A percentile compares a stretch with the other conserved stretches of the same genome.
Evolutionary conservation across 1,139 yeast genomes (phyloP).

Genomic region (Oligophagozyma castellii): DNA sequence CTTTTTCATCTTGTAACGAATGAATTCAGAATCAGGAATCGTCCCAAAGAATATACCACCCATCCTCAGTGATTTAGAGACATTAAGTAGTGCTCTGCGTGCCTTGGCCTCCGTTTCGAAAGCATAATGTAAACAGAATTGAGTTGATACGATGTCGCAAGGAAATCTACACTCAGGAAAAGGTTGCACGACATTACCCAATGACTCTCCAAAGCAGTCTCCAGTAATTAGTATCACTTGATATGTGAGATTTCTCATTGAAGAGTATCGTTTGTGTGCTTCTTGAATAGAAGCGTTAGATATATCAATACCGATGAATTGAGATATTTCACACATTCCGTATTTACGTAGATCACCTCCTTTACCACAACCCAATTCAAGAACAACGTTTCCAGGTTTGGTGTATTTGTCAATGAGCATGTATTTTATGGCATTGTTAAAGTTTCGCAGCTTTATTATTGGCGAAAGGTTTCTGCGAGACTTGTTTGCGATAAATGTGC

Average conservation of each 20-base stretch:
- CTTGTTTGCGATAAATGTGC: slow-evolving; percentile 56
- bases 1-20: slow-evolving; percentile 46
- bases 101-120: slow-evolving; percentile 78
- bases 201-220: slow-evolving; percentile 64
- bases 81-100: slow-evolving; percentile 56
- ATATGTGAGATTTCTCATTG: slow-evolving; percentile 39
- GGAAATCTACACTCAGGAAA: slow-evolving; percentile 57
- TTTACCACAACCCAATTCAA: slow-evolving; percentile 93
- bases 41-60: slow-evolving; percentile 92
- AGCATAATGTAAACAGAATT: slow-evolving; percentile 89
- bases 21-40: slow-evolving; percentile 82
- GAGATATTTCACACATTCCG: slow-evolving; percentile 57
- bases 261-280: slow-evolving; percentile 60
- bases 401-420: slow-evolving; percentile 66
- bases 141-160: slow-evolving; percentile 78
- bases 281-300: slow-evolving; percentile 81
- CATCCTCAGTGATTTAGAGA: slow-evolving; percentile 55
- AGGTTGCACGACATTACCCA: slow-evolving; percentile 64
- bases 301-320: slow-evolving; percentile 81
- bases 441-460: slow-evolving; percentile 71
- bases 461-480: slow-evolving; percentile 65
- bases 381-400: slow-evolving; percentile 37
- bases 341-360: slow-evolving; percentile 95
- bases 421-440: slow-evolving; percentile 84
- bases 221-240: slow-evolving; percentile 83